Conservation (phyloP, 345 rosid genomes). For the Euphorbia pulcherrima region DNA sequence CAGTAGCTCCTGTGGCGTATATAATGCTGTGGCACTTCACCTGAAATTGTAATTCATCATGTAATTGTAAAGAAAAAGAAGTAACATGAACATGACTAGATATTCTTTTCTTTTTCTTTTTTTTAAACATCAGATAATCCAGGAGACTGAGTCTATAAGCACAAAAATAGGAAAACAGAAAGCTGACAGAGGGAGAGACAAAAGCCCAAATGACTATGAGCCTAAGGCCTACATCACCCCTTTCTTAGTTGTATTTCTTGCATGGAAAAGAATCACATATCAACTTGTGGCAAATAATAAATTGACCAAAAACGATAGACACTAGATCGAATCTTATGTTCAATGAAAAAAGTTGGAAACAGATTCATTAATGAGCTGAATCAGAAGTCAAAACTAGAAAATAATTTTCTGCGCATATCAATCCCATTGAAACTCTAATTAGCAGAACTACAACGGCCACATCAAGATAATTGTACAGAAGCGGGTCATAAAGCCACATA, state of each 20-base stretch:
- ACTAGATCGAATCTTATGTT: not conserved
- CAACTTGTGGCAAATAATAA: not conserved
- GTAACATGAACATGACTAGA: not conserved
- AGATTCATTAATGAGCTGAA: not conserved
- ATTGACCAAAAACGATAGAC: not conserved
- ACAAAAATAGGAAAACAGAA: not conserved
- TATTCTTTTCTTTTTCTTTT: not conserved
- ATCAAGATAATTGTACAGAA: not conserved
- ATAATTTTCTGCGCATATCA: not conserved
- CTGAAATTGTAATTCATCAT: constrained; percentile 45
- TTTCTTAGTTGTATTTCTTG: no score
- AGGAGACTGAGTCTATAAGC: not conserved
- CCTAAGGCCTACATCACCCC: no score
- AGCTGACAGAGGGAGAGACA: not conserved
- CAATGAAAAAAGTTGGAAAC: not conserved
- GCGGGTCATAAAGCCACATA: constrained; percentile 18
- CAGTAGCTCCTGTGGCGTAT: constrained; percentile 94
- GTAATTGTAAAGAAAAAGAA: not conserved
- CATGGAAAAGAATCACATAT: no score
- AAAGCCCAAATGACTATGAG: not conserved
- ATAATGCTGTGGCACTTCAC: constrained; percentile 79
- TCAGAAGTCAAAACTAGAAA: not conserved
- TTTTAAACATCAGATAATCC: constrained; percentile 6
- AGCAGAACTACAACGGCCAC: not conserved
- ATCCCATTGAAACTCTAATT: not conserved